Base-by-base conservation (phyloP, 768 basidiomycete genomes). In the Crassisporium funariophilum region DNA sequence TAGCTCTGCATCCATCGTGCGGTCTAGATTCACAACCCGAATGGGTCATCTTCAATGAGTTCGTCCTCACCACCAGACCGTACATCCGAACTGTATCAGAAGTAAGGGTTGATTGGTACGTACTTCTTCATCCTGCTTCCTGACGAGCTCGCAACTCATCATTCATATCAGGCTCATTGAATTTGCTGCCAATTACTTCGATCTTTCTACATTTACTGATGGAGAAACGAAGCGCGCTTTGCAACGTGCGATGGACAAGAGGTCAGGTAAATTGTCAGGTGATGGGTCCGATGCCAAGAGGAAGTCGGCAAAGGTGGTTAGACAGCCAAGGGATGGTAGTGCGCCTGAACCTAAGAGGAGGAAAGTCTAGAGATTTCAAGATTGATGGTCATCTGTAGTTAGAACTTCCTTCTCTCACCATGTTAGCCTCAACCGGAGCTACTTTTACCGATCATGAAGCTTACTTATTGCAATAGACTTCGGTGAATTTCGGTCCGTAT, bases 11-110 rank as follows among this genome's bases (percentile, higher is more conserved):
- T 62, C 89, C 94, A 6, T 88, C 86, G 17, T 95, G 91, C 50
- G 92, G 92, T 22, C 70, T 97, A 36, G 89, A 92, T 52, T 81
- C 81, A 9, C 85, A 86, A 47, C 94, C 94, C 2, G 91, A 94
- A 57, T 95, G 91, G 93, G 91, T 95, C 3, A 63, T 91, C 7
- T 94, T 88, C 74, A 92, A 95, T 60, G 94, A 95, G 68, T 99
- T 98, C 56, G 92, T 98, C 8, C 69, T 98, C 54, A 98, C 95
- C 5, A 90, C 91, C 5, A 70, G 84, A 38, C 84, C 80, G 49
- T 98, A 88, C 60, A 94, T 99, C 60, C 84, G 97, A 21, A 95
- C 91, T 0, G 91, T 95, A 15, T 85, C 94, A 0, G 91, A 93
- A 44, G 79, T 95, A 45, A 75, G 79, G 60, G 78, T 87, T 2